phyloP scores from a whole-genome alignment of 768 basidiomycete species.

The Crepidotus variabilis region DNA sequence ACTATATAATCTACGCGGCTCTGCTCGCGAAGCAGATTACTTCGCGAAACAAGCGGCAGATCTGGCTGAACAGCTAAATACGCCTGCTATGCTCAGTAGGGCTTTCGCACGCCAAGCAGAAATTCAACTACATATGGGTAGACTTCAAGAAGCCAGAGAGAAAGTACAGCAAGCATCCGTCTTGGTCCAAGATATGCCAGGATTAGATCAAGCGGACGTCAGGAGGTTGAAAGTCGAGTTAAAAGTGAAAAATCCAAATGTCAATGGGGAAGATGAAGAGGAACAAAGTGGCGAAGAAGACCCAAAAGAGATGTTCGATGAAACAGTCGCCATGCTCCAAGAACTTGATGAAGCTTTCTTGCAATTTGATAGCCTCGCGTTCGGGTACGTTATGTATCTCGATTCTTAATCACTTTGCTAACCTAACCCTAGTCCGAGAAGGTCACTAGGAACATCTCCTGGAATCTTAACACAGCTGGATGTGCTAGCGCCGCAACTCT shows the following conservation, averaged over 20 bases:
- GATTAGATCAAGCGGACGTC: constrained; percentile 57
- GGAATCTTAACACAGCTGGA: constrained; percentile 31
- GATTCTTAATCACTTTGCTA: neutral
- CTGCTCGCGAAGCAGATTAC: constrained; percentile 80
- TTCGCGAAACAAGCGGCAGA: constrained; percentile 77
- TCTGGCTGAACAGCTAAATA: constrained; percentile 65
- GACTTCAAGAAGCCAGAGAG: constrained; percentile 51
- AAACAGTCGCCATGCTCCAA: constrained; percentile 55
- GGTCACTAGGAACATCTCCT: constrained; percentile 37
- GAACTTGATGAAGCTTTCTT: constrained; percentile 56
- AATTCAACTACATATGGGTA: constrained; percentile 61
- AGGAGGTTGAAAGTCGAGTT: constrained; percentile 54
- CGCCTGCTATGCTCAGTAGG: constrained; percentile 59
- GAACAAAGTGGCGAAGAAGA: constrained; percentile 36
- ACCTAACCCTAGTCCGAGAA: constrained; percentile 32
- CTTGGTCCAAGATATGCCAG: constrained; percentile 42
- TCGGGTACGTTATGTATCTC: constrained; percentile 33
- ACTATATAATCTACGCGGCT: constrained; percentile 70
- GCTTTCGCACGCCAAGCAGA: constrained; percentile 69
- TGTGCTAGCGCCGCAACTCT: constrained; percentile 53
- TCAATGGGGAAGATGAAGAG: constrained; percentile 10
- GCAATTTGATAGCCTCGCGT: constrained; percentile 41
- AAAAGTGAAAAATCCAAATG: constrained; percentile 30
- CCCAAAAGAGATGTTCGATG: constrained; percentile 50
- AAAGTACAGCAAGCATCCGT: constrained; percentile 48